A percentile compares a stretch with the other conserved stretches of the same genome.
phyloP scores from a whole-genome alignment of 345 rosid genomes.

The Hibiscus mutabilis region DNA sequence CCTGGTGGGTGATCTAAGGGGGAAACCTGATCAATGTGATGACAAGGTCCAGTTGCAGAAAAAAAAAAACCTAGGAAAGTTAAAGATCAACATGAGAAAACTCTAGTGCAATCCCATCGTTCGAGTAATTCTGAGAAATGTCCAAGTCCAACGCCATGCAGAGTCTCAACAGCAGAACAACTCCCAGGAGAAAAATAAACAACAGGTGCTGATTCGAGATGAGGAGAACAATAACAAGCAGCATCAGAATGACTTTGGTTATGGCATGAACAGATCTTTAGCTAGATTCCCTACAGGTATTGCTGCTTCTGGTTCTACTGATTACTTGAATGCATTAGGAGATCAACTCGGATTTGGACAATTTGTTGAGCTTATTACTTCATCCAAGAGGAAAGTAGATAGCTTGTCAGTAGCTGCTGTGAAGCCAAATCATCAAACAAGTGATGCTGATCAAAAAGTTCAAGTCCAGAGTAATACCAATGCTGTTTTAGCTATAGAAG shows the following conservation, averaged over 20 bases:
- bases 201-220: conserved; percentile 12
- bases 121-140: conserved; percentile 16
- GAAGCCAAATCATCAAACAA: conserved; percentile 16
- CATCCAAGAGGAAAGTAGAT: conserved; percentile 19
- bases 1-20: conserved; percentile 26
- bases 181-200: conserved; percentile 13
- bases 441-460: conserved; percentile 13
- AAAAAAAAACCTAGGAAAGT: conserved; percentile 11
- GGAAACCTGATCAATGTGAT: conserved; percentile 7
- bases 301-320: conserved; percentile 10
- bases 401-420: conserved; percentile 6
- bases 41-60: conserved; percentile 19
- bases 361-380: conserved; percentile 14
- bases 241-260: conserved; percentile 1
- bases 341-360: conserved; percentile 16
- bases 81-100: conserved; percentile 6
- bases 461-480: conserved; percentile 27
- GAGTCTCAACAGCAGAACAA: conserved; percentile 13
- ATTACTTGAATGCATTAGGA: conserved; percentile 11
- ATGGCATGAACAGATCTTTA: conserved; percentile 5
- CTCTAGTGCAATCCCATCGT: conserved; percentile 11
- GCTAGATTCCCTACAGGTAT: conserved; percentile 12
- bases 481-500: conserved; percentile 37
- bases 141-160: conserved; percentile 6
- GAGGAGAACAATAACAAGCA: conserved; percentile 15